Evolutionary conservation across 1,284 basidiomycete genomes (phyloP).

Genomic region (Malassezia psittaci): DNA sequence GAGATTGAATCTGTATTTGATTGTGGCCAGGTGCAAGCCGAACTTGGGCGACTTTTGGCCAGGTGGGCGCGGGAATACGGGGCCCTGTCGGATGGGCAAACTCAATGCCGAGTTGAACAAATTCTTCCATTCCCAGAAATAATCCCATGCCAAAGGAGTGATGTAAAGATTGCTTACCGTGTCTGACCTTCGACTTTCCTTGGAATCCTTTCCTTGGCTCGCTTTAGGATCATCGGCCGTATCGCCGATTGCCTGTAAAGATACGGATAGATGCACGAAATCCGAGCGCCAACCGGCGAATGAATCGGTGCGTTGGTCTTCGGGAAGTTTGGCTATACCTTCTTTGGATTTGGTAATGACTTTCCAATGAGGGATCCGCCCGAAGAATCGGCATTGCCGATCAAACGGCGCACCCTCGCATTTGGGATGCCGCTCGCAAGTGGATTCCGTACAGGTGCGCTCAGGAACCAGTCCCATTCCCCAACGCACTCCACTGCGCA

Average conservation of each 20-base stretch:
- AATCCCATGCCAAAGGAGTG: constrained; percentile 72
- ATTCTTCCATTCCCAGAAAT: constrained; percentile 85
- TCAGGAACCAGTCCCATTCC: constrained; percentile 78
- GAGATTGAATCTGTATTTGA: constrained; percentile 80
- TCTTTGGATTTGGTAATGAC: constrained; percentile 58
- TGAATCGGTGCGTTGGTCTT: constrained; percentile 56
- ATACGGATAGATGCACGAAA: constrained; percentile 85
- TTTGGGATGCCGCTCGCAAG: constrained; percentile 53
- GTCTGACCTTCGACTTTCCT: not conserved
- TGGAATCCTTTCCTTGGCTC: not conserved
- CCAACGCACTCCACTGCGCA: constrained; percentile 79
- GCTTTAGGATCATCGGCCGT: constrained; percentile 21
- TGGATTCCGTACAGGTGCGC: constrained; percentile 64
- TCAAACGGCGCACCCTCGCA: constrained; percentile 60
- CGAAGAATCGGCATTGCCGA: constrained; percentile 68
- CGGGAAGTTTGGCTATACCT: constrained; percentile 48
- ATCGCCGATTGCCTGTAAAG: constrained; percentile 57
- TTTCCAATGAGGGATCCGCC: constrained; percentile 71
- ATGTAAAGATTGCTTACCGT: constrained; percentile 68
- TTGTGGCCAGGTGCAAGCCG: constrained; percentile 72
- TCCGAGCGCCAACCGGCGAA: constrained; percentile 83
- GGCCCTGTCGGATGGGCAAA: constrained; percentile 76
- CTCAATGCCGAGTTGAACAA: constrained; percentile 72
- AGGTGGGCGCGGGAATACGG: constrained; percentile 60
- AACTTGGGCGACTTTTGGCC: constrained; percentile 71